Evolutionary conservation across 208 protist species (phyloP).

Genomic region (Acanthamoeba healyi): DNA sequence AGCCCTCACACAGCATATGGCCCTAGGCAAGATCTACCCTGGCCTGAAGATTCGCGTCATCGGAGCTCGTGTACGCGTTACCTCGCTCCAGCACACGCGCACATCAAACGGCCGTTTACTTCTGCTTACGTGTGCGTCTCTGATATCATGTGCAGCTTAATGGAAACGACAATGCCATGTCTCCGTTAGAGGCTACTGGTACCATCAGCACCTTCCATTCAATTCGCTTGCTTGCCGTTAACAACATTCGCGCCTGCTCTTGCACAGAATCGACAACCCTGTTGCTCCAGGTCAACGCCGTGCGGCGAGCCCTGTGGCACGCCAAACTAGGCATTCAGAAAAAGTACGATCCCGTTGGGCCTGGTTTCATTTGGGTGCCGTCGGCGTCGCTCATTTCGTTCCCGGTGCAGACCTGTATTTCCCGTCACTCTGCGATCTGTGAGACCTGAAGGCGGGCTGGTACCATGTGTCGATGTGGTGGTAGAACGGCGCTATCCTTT

Average conservation of each 20-base stretch:
- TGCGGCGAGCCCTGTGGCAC: constrained; percentile 32
- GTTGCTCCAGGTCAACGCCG: constrained; percentile 1
- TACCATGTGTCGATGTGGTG: constrained; percentile 58
- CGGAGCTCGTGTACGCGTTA: constrained; percentile 15
- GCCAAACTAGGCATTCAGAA: constrained; percentile 29
- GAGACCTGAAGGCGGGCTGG: constrained; percentile 17
- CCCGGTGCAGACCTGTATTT: neutral
- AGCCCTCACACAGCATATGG: constrained; percentile 57
- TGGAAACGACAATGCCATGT: constrained; percentile 44
- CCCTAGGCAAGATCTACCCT: constrained; percentile 36
- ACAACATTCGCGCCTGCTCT: neutral
- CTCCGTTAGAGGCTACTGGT: constrained; percentile 23
- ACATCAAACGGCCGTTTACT: neutral
- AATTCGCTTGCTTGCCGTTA: neutral
- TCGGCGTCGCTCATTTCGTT: neutral
- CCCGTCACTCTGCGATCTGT: constrained; percentile 9
- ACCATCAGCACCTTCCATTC: neutral
- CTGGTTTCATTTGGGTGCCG: neutral
- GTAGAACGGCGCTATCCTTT: constrained; percentile 49
- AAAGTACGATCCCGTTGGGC: neutral
- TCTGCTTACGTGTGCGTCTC: neutral
- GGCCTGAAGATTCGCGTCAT: constrained; percentile 57
- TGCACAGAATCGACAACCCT: constrained; percentile 41
- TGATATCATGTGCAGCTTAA: constrained; percentile 26
- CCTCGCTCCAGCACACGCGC: neutral